phyloP scores from a whole-genome alignment of 2,329 filamentous ascomycete species.

The Monilinia fructicola region DNA sequence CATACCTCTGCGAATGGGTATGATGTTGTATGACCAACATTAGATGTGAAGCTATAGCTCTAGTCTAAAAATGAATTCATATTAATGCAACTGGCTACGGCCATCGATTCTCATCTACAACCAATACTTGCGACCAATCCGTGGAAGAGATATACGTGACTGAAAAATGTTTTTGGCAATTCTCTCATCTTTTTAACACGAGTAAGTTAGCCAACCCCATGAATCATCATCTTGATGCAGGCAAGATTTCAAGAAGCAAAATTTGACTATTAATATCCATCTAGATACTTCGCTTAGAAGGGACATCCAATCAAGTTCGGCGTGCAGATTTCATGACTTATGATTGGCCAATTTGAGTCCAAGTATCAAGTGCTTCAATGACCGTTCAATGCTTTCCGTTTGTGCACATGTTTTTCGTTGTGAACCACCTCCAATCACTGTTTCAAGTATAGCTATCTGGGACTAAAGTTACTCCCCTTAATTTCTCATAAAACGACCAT shows the following conservation, averaged over 20 bases:
- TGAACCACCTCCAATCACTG: slow-evolving; percentile 10
- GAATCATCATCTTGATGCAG: not conserved
- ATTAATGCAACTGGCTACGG: slow-evolving; percentile 15
- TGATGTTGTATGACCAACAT: slow-evolving; percentile 20
- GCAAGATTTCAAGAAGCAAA: not conserved
- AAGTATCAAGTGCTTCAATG: slow-evolving; percentile 13
- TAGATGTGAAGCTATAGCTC: slow-evolving; percentile 7
- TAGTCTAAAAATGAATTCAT: slow-evolving; percentile 15
- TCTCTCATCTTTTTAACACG: not conserved
- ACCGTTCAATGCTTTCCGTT: slow-evolving; percentile 5
- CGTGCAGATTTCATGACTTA: slow-evolving; percentile 27
- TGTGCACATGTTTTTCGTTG: slow-evolving; percentile 17
- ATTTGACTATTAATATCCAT: not conserved
- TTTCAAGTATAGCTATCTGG: not conserved
- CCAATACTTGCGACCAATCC: not conserved
- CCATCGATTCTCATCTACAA: not conserved
- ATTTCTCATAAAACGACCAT: not conserved
- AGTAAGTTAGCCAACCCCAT: not conserved
- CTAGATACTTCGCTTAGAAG: slow-evolving; percentile 4
- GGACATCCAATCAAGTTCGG: slow-evolving; percentile 15
- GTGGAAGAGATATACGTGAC: not conserved
- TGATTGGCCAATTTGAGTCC: slow-evolving; percentile 25
- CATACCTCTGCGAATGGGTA: slow-evolving; percentile 14
- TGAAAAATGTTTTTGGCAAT: not conserved
- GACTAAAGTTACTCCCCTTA: not conserved